phyloP scores from a whole-genome alignment of 2,329 filamentous ascomycete genomes.

The Sporothrix brunneoviolacea region DNA sequence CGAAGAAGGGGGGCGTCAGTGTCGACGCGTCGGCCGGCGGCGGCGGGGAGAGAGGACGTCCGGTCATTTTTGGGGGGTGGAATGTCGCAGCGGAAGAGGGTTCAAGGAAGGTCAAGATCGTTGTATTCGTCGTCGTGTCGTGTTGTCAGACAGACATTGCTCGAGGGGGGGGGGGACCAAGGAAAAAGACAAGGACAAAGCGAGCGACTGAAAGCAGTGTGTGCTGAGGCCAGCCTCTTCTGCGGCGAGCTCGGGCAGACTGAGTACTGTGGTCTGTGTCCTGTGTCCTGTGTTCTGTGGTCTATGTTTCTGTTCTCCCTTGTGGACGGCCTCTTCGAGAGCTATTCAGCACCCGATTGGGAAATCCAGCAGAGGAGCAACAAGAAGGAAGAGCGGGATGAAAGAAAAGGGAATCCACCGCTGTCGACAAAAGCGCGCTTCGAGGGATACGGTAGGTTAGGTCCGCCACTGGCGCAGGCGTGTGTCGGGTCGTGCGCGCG shows the following conservation, averaged over 20 bases:
- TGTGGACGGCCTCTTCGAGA: background rate
- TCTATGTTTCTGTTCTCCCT: background rate
- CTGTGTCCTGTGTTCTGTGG: background rate
- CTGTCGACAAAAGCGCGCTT: too few species aligned
- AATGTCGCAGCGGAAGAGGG: background rate
- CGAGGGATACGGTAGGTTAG: too few species aligned
- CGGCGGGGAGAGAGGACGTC: conserved; percentile 5
- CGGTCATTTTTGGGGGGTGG: background rate
- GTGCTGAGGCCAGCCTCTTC: conserved; percentile 9
- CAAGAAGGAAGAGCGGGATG: background rate
- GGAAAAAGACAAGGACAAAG: background rate
- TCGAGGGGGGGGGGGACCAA: background rate
- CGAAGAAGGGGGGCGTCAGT: conserved; percentile 10
- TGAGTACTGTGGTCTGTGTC: background rate
- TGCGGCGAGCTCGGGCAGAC: background rate
- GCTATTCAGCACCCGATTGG: conserved; percentile 18
- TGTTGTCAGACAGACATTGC: too few species aligned
- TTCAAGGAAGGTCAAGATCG: background rate
- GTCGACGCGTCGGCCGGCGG: conserved; percentile 11
- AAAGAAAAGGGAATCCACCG: too few species aligned
- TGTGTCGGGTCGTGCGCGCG: too few species aligned
- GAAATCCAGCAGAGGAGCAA: conserved; percentile 4
- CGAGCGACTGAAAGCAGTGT: background rate
- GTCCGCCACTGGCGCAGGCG: too few species aligned
- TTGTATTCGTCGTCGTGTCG: too few species aligned